Percentiles rank a stretch among this genome's conserved stretches.
These are phyloP conservation scores for Pholiota molesta DNA, from an alignment of 768 basidiomycete genomes.

Conservation along the genomic window DNA sequence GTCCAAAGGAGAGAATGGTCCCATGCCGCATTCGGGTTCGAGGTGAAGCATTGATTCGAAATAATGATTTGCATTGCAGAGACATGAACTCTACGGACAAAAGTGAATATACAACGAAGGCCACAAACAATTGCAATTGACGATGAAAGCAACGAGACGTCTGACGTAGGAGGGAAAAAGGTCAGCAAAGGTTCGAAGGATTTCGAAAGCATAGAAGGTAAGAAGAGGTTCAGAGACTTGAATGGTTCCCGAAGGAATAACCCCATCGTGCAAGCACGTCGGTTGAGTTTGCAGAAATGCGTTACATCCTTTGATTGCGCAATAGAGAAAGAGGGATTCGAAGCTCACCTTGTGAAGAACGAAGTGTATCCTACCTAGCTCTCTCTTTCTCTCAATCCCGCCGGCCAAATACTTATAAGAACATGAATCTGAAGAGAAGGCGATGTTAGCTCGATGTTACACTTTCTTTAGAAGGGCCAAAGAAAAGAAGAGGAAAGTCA, in stretches of 20 bases:
- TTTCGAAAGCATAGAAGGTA: background rate
- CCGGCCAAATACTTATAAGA: background rate
- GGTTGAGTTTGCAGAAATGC: slow-evolving; percentile 30
- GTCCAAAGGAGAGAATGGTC: too few relatives aligned
- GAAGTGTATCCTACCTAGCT: too few relatives aligned
- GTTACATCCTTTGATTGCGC: slow-evolving; percentile 42
- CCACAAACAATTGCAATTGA: too few relatives aligned
- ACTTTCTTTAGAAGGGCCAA: background rate
- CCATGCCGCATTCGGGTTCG: too few relatives aligned
- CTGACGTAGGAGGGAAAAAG: background rate
- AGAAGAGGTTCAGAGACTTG: slow-evolving; percentile 67
- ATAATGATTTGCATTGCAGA: too few relatives aligned
- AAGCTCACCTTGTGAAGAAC: slow-evolving; percentile 29
- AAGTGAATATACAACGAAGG: too few relatives aligned
- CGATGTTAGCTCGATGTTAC: background rate
- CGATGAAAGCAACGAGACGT: background rate
- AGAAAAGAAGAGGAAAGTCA: slow-evolving; percentile 32
- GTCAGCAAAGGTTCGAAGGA: slow-evolving; percentile 8
- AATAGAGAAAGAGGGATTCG: slow-evolving; percentile 6
- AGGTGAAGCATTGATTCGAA: too few relatives aligned
- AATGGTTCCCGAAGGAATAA: slow-evolving; percentile 77
- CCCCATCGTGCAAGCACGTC: slow-evolving; percentile 68
- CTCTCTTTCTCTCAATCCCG: too few relatives aligned
- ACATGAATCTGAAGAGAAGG: background rate
- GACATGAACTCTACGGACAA: too few relatives aligned